Conservation (phyloP, 2,329 filamentous ascomycete species). For the Diaporthe sp. region DNA sequence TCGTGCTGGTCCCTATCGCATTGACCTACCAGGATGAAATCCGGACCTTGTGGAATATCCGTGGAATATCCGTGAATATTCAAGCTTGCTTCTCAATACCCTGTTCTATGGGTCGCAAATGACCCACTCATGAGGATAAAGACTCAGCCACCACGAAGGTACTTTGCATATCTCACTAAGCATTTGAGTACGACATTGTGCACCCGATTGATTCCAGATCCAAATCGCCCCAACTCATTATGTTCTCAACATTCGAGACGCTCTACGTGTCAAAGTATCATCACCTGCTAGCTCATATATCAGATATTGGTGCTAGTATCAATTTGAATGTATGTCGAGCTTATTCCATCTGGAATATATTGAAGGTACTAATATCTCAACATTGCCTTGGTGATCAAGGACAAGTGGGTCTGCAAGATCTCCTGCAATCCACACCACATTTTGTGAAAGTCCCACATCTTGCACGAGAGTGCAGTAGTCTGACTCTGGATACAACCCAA, state of each 20-base stretch:
- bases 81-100: not conserved
- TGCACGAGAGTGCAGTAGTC: no score
- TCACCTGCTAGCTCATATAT: not conserved
- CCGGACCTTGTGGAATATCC: not conserved
- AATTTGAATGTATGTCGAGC: not conserved
- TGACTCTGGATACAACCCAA: not conserved
- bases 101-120: not conserved
- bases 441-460: slow-evolving; percentile 1
- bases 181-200: not conserved
- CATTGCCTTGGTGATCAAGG: not conserved
- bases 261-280: no score
- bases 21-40: not conserved
- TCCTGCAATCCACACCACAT: not conserved
- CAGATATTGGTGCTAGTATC: not conserved
- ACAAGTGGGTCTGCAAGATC: slow-evolving; percentile 7
- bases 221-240: not conserved
- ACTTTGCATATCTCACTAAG: not conserved
- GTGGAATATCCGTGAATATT: not conserved
- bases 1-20: not conserved
- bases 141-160: not conserved
- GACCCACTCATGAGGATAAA: not conserved
- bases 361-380: not conserved
- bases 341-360: not conserved
- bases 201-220: not conserved
- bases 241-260: not conserved